phyloP scores from a whole-genome alignment of 2,329 filamentous ascomycete genomes.

The Hortaea sp. region DNA sequence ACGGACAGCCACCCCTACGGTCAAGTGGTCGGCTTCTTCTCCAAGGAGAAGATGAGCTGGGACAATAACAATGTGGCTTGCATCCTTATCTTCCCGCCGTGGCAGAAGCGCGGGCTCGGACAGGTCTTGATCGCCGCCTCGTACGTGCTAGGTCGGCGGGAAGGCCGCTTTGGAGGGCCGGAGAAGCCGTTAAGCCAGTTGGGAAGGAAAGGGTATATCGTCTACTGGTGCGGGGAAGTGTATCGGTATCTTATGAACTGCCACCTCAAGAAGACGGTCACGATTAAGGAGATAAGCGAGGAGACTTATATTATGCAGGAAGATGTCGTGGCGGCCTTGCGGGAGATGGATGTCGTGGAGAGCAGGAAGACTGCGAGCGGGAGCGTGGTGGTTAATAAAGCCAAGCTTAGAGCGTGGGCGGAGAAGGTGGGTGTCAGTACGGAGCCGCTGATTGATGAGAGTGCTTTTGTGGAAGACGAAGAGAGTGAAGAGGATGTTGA shows the following conservation, averaged over 20 bases:
- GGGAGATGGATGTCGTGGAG: conserved; percentile 66
- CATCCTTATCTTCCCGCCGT: conserved; percentile 90
- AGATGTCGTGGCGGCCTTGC: conserved; percentile 68
- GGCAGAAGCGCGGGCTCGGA: conserved; percentile 83
- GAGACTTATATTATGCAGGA: conserved; percentile 77
- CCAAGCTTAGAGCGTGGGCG: conserved; percentile 57
- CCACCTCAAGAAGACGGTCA: conserved; percentile 43
- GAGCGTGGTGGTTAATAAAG: conserved; percentile 45
- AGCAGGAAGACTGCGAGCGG: conserved; percentile 42
- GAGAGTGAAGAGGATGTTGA: conserved; percentile 14
- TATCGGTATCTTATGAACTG: conserved; percentile 51
- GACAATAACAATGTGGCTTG: conserved; percentile 97
- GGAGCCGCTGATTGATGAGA: conserved; percentile 57
- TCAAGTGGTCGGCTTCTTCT: conserved; percentile 90
- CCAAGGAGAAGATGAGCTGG: conserved; percentile 98
- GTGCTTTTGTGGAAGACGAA: conserved; percentile 64
- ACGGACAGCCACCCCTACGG: conserved; percentile 30
- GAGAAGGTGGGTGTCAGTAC: conserved; percentile 52
- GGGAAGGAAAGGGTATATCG: conserved; percentile 69
- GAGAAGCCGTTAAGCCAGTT: conserved; percentile 88
- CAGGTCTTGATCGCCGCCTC: conserved; percentile 84
- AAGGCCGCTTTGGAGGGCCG: conserved; percentile 77
- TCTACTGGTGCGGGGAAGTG: conserved; percentile 81
- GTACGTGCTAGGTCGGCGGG: conserved; percentile 79
- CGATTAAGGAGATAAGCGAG: conserved; percentile 61